These are phyloP conservation scores for Psilocybe sp. DNA, from an alignment of 768 basidiomycete species.

Conservation along the genomic window DNA sequence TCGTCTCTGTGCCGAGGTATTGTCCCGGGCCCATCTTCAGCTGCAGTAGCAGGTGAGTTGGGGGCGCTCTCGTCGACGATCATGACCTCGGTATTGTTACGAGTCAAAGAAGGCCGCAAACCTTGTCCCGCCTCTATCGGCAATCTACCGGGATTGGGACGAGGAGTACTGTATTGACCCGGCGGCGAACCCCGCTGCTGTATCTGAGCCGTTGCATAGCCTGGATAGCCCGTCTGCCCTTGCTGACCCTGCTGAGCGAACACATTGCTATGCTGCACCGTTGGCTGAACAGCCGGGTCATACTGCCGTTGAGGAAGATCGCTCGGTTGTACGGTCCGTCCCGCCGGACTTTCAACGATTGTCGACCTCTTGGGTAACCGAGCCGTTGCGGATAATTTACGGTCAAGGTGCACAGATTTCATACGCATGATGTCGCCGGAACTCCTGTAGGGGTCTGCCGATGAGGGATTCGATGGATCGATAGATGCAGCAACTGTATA, in stretches of 20 bases:
- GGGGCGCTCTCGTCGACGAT: conserved; percentile 83
- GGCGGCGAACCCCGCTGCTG: conserved; percentile 22
- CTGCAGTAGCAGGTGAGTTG: conserved; percentile 61
- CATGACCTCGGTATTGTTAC: conserved; percentile 83
- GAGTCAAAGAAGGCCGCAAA: conserved; percentile 65
- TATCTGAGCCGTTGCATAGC: conserved; percentile 23
- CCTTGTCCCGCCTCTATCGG: conserved; percentile 47
- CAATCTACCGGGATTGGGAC: conserved; percentile 38
- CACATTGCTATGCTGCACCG: conserved; percentile 18
- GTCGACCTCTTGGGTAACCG: conserved; percentile 91
- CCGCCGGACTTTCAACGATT: conserved; percentile 92
- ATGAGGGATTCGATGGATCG: conserved; percentile 32
- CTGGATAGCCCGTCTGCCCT: conserved; percentile 22
- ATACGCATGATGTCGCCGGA: conserved; percentile 90
- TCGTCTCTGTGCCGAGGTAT: conserved; percentile 51
- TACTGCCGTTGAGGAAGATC: conserved; percentile 38
- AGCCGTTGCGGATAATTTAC: conserved; percentile 93
- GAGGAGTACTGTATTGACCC: conserved; percentile 24
- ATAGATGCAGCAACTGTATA: conserved; percentile 22
- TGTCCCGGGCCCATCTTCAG: conserved; percentile 37
- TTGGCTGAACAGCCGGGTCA: conserved; percentile 16
- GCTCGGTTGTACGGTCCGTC: conserved; percentile 41
- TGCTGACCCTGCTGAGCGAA: conserved; percentile 28
- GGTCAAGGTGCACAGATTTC: conserved; percentile 92
- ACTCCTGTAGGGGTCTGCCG: conserved; percentile 76